A percentile compares a stretch with the other conserved stretches of the same genome.
Conservation (phyloP, 305 asterid species). For the Caryopteris hybrid region DNA sequence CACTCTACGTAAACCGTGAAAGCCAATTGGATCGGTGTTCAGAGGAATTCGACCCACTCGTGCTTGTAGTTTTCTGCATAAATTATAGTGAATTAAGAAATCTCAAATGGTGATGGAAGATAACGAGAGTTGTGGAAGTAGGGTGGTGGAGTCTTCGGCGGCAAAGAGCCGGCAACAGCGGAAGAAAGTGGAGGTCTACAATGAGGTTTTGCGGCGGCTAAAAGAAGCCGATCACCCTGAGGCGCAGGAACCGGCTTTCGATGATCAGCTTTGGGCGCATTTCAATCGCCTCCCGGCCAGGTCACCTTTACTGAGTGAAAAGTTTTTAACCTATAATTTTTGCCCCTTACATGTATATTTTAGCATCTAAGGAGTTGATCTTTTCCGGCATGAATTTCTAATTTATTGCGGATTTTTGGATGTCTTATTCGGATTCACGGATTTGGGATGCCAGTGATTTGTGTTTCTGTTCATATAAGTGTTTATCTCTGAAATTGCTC, state of each 20-base stretch:
- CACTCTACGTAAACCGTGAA: slow-evolving; percentile 17
- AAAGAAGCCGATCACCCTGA: slow-evolving; percentile 59
- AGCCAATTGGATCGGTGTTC: slow-evolving; percentile 22
- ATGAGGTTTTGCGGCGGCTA: slow-evolving; percentile 88
- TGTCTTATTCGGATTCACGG: background rate
- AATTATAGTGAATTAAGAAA: slow-evolving; percentile 1
- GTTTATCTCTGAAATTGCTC: background rate
- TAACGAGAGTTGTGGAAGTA: slow-evolving; percentile 74
- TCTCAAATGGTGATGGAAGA: slow-evolving; percentile 73
- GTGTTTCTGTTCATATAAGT: background rate
- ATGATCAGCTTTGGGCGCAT: slow-evolving; percentile 83
- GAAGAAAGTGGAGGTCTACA: slow-evolving; percentile 75
- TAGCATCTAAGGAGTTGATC: background rate
- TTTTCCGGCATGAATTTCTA: background rate
- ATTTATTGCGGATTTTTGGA: background rate
- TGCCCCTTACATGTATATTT: background rate
- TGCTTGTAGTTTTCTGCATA: slow-evolving; percentile 3
- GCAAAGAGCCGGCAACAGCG: slow-evolving; percentile 40
- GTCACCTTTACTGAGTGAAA: slow-evolving; percentile 25
- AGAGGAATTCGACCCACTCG: slow-evolving; percentile 7
- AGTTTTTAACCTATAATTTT: background rate
- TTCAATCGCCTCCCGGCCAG: slow-evolving; percentile 90
- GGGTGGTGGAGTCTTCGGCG: slow-evolving; percentile 57
- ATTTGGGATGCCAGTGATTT: slow-evolving; percentile 17
- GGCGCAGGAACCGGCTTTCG: slow-evolving; percentile 66